phyloP scores from a whole-genome alignment of 345 rosid genomes.

The Sonneratia alba region DNA sequence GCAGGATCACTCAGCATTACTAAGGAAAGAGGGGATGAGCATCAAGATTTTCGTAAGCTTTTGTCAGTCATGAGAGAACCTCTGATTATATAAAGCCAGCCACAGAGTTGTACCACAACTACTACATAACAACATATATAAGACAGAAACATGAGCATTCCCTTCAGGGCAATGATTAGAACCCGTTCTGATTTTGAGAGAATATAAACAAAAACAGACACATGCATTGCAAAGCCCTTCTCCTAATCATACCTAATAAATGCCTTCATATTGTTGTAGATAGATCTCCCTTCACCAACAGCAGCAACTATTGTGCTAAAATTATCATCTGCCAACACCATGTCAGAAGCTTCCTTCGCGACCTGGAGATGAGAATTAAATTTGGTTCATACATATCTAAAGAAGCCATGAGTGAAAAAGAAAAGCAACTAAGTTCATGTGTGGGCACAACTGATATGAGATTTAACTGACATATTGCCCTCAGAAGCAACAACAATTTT shows the following conservation, averaged over 20 bases:
- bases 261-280: constrained; percentile 69
- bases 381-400: neutral
- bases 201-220: neutral
- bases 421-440: neutral
- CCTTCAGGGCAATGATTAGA: neutral
- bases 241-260: constrained; percentile 42
- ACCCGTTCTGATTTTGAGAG: neutral
- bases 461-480: neutral
- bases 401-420: neutral
- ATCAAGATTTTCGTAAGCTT: neutral
- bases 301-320: constrained; percentile 68
- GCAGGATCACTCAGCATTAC: neutral
- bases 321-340: constrained; percentile 75
- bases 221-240: neutral
- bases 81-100: neutral
- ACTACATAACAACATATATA: neutral
- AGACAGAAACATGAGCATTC: neutral
- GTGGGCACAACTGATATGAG: neutral
- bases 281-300: constrained; percentile 67
- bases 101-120: neutral
- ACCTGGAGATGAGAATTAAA: constrained; percentile 27
- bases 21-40: neutral
- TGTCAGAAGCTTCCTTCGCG: constrained; percentile 78
- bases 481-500: too few relatives aligned
- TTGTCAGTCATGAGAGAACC: neutral